Conservation (phyloP, 306 rosid species). For the Spatholobus suberectus region DNA sequence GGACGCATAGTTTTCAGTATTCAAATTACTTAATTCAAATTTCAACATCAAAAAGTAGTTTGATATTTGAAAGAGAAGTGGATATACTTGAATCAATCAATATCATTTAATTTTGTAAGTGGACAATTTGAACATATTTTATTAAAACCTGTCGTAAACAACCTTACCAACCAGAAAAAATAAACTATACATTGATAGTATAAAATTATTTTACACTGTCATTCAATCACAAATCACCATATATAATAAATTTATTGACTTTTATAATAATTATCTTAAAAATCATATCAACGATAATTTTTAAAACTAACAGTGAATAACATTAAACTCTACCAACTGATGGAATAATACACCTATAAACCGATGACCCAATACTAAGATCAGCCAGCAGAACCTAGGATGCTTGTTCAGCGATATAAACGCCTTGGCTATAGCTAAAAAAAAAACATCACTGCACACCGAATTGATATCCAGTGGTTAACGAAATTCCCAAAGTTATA, state of each 20-base stretch:
- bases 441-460: neutral
- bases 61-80: neutral
- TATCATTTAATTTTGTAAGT: neutral
- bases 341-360: neutral
- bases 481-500: conserved; percentile 14
- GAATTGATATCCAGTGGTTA: neutral
- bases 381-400: neutral
- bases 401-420: neutral
- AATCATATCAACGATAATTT: too few relatives aligned
- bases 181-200: too few relatives aligned
- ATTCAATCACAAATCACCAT: too few relatives aligned
- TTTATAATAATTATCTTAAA: too few relatives aligned
- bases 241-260: too few relatives aligned
- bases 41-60: neutral
- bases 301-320: too few relatives aligned
- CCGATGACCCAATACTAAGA: neutral
- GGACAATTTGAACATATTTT: neutral
- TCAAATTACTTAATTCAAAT: neutral
- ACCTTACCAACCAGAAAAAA: neutral
- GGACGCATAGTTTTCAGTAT: neutral
- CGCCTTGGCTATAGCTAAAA: neutral
- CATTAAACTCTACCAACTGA: neutral
- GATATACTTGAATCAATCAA: neutral
- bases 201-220: too few relatives aligned
- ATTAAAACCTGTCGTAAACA: neutral